phyloP scores from a whole-genome alignment of 257 asterid species.

The Solanum sejunctum region DNA sequence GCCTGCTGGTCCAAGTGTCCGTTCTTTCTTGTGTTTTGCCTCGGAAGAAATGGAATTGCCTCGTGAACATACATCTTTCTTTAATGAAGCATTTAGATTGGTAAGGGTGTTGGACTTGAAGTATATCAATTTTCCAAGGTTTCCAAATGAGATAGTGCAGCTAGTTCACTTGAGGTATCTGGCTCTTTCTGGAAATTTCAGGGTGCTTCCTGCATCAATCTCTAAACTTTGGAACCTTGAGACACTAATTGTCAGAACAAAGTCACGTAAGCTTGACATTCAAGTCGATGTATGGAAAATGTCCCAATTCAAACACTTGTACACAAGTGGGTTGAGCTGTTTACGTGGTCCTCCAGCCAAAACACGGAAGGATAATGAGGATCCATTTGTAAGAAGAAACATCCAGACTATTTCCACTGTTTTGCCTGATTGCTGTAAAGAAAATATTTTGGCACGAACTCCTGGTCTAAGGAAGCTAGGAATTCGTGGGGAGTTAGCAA shows the following conservation, averaged over 20 bases:
- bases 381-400: constrained; percentile 25
- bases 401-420: constrained; percentile 22
- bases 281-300: constrained; percentile 27
- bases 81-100: constrained; percentile 20
- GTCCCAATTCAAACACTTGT: constrained; percentile 28
- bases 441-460: constrained; percentile 22
- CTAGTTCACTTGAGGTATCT: constrained; percentile 24
- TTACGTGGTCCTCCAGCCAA: constrained; percentile 24
- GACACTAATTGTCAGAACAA: constrained; percentile 23
- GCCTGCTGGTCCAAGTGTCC: constrained; percentile 21
- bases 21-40: constrained; percentile 27
- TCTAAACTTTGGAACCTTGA: constrained; percentile 34
- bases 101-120: constrained; percentile 24
- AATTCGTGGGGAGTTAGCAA: constrained; percentile 17
- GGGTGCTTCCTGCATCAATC: constrained; percentile 23
- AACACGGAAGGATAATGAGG: constrained; percentile 19
- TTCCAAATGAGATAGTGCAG: constrained; percentile 26
- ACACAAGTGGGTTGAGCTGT: constrained; percentile 19
- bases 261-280: constrained; percentile 16
- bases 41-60: constrained; percentile 13
- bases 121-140: constrained; percentile 11
- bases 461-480: constrained; percentile 29
- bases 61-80: constrained; percentile 15
- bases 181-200: constrained; percentile 20
- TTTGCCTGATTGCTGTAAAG: constrained; percentile 26